These are phyloP conservation scores for Pichia insulana DNA, from an alignment of 805 yeast species.

Conservation along the genomic window DNA sequence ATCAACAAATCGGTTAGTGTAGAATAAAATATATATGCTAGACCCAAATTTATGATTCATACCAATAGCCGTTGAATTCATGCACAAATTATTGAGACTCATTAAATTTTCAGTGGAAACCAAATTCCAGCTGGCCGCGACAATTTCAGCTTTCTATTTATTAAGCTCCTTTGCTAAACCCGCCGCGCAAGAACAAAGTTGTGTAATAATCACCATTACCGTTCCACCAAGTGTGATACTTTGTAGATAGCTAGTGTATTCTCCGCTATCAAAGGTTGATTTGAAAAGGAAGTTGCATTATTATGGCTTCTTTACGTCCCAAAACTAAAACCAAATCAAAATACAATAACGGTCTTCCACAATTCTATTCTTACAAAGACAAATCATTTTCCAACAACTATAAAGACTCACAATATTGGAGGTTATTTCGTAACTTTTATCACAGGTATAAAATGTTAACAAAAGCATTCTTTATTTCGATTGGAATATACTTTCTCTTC, in stretches of 20 bases:
- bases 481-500: slow-evolving; percentile 35
- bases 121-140: too few species aligned
- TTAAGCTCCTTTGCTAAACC: too few species aligned
- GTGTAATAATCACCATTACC: too few species aligned
- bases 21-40: too few species aligned
- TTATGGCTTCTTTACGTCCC: slow-evolving; percentile 12
- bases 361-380: slow-evolving; percentile 42
- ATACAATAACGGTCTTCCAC: slow-evolving; percentile 31
- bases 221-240: too few species aligned
- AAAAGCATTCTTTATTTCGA: slow-evolving; percentile 33
- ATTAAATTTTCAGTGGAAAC: too few species aligned
- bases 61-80: too few species aligned
- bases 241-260: not conserved
- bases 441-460: slow-evolving; percentile 31
- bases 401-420: slow-evolving; percentile 1
- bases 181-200: too few species aligned
- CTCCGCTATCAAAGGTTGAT: not conserved
- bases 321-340: slow-evolving; percentile 15
- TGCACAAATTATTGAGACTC: too few species aligned
- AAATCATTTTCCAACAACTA: slow-evolving; percentile 24
- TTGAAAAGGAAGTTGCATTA: not conserved
- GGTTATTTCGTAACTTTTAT: slow-evolving; percentile 10
- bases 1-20: too few species aligned
- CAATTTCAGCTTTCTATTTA: too few species aligned
- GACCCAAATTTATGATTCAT: too few species aligned